These are phyloP conservation scores for Eucalyptus marginata DNA, from an alignment of 345 rosid genomes.

Conservation along the genomic window DNA sequence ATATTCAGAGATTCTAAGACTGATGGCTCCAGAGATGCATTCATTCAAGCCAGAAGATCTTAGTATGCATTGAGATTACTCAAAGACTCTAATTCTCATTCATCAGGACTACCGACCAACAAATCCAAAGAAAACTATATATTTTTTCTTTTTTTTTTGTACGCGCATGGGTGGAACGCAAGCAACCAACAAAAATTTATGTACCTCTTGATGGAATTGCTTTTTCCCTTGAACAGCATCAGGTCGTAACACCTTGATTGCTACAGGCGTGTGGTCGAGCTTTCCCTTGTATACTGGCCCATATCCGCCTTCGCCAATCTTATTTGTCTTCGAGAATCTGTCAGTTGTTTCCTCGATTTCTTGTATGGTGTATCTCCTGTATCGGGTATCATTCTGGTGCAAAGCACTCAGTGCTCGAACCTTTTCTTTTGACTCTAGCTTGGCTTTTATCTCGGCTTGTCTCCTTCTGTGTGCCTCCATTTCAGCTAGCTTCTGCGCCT, in stretches of 20 bases:
- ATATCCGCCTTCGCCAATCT: constrained; percentile 92
- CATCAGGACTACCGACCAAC: neutral
- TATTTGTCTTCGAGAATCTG: constrained; percentile 24
- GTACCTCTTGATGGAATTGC: constrained; percentile 90
- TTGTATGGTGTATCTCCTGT: constrained; percentile 63
- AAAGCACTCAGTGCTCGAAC: constrained; percentile 54
- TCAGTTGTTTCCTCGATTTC: constrained; percentile 77
- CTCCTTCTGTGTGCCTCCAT: constrained; percentile 56
- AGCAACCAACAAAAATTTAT: neutral
- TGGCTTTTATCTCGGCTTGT: constrained; percentile 65
- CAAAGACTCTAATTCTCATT: neutral
- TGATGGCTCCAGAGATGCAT: neutral
- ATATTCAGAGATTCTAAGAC: neutral
- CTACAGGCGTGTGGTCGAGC: constrained; percentile 86
- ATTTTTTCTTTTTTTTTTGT: neutral
- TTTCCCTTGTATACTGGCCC: constrained; percentile 87
- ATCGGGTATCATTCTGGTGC: constrained; percentile 46
- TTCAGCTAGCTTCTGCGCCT: constrained; percentile 61
- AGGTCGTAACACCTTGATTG: constrained; percentile 80
- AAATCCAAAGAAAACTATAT: neutral
- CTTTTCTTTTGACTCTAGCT: constrained; percentile 59
- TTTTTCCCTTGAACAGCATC: constrained; percentile 88
- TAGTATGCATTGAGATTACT: neutral
- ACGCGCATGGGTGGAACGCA: neutral
- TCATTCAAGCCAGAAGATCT: neutral